phyloP scores from a whole-genome alignment of 768 basidiomycete genomes.

The Kwoniella dendrophila region DNA sequence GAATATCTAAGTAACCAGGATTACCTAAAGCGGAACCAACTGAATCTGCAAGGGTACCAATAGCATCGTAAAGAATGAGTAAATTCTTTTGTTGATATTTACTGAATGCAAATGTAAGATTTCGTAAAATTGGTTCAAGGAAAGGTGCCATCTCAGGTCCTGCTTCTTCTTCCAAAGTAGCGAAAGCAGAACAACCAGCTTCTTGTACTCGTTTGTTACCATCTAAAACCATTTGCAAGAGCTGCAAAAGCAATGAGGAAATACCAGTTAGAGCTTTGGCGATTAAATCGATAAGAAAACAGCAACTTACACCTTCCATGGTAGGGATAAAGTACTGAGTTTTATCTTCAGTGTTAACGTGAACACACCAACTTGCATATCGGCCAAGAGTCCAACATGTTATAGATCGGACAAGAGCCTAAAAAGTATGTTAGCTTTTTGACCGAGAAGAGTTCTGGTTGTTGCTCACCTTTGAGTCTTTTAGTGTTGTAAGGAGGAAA shows the following conservation, averaged over 20 bases:
- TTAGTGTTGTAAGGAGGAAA: constrained; percentile 85
- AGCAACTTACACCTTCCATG: constrained; percentile 83
- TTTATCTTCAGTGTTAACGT: constrained; percentile 78
- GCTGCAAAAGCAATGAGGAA: constrained; percentile 60
- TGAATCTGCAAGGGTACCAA: constrained; percentile 95
- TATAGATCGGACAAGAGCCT: constrained; percentile 97
- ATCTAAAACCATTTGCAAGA: constrained; percentile 94
- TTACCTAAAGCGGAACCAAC: constrained; percentile 87
- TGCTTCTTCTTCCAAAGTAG: constrained; percentile 97
- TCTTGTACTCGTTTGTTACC: constrained; percentile 99
- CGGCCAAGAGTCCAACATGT: constrained; percentile 99
- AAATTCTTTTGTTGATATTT: constrained; percentile 99
- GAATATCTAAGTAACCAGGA: constrained; percentile 82
- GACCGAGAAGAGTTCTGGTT: background rate
- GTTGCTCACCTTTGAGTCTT: constrained; percentile 77
- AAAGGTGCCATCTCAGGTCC: constrained; percentile 85
- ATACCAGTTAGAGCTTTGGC: background rate
- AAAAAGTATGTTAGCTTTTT: constrained; percentile 9
- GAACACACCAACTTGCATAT: constrained; percentile 92
- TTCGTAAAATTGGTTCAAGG: constrained; percentile 90
- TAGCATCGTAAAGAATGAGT: constrained; percentile 97
- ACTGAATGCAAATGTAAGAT: constrained; percentile 91
- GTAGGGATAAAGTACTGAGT: constrained; percentile 90
- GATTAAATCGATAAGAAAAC: background rate
- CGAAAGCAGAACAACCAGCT: constrained; percentile 97